Evolutionary conservation across 106 monocot genomes (phyloP).

Genomic region (Chionographis japonica): DNA sequence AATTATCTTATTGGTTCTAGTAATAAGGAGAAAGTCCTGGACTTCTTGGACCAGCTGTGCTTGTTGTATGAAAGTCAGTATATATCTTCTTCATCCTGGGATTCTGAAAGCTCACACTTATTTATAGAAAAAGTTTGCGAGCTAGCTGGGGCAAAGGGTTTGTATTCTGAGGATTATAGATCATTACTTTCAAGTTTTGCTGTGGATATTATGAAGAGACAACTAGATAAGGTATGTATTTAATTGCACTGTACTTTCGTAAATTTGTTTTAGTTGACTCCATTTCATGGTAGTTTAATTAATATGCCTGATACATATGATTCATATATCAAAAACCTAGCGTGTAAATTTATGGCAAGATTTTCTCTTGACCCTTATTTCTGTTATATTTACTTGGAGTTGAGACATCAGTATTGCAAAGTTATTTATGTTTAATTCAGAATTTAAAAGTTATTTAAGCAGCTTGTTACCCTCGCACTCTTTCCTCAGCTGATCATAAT

Average conservation of each 20-base stretch:
- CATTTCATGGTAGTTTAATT: too few relatives aligned
- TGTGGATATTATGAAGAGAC: constrained; percentile 24
- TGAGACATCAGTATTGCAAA: too few relatives aligned
- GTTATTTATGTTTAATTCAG: too few relatives aligned
- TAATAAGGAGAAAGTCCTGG: constrained; percentile 56
- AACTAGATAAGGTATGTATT: constrained; percentile 54
- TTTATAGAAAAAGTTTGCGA: constrained; percentile 63
- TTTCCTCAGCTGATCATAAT: too few relatives aligned
- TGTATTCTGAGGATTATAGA: constrained; percentile 57
- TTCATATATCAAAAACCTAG: too few relatives aligned
- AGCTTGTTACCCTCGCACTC: too few relatives aligned
- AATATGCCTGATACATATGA: too few relatives aligned
- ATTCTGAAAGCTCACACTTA: constrained; percentile 21
- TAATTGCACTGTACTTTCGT: neutral
- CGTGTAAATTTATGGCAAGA: too few relatives aligned
- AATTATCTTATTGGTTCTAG: constrained; percentile 32
- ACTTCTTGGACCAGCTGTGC: constrained; percentile 77
- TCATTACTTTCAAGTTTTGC: constrained; percentile 42
- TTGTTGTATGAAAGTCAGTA: constrained; percentile 56
- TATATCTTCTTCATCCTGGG: constrained; percentile 18
- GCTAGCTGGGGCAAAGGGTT: constrained; percentile 54
- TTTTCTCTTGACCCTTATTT: too few relatives aligned
- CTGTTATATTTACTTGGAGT: too few relatives aligned
- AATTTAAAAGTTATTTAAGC: too few relatives aligned
- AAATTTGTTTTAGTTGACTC: too few relatives aligned